Base-by-base conservation (phyloP, 106 monocot species). In the Agapanthus africanus region DNA sequence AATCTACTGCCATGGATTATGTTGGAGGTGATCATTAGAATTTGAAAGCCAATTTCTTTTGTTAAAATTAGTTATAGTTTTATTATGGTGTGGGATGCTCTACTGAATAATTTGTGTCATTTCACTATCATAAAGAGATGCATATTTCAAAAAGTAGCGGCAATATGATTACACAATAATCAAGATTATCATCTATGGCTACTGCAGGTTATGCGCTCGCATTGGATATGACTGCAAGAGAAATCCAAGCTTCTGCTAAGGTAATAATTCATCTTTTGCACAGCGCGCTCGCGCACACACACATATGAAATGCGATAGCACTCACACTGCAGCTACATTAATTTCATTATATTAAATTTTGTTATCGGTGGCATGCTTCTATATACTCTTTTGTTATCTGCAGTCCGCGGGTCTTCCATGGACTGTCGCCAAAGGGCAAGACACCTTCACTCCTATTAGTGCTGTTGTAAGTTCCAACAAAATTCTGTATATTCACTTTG, bases 181-280 rank as follows among this genome's bases (percentile, higher is more conserved):
- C 60, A 33, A 33, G 11, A 34, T 3, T 35, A 32, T 3, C 33
- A 11, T 34, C 4, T 33, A 32, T 72, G 26, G 23, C 41, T 36
- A 42, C 40, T 59, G 57, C 76, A 91, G 95, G 95, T 60, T 97
- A 97, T 87, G 91, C 95, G 54, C 73, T 97, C 69, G 95, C 91
- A 37, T 76, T 97, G 73, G 95, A 97, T 75, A 97, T 97, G 95
- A 97, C 95, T 41, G 88, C 95, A 68, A 84, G 95, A 73, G 95
- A 97, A 82, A 84, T 91, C 61, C 91, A 97, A 76, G 75, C 95
- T 68, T 70, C 77, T 68, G 91, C 95, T 34, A 91, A 97, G 91
- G 95, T 95, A 6, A 7, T 51, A 28, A 13, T 56, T 56, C 30
- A 56, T 56, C 2, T 1, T 9, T 27, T 28, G 15, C 13, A 30